Percentiles rank a stretch among this genome's conserved stretches.
Conservation (phyloP, 2,329 filamentous ascomycete genomes). For the Trichoderma brevicompactum region DNA sequence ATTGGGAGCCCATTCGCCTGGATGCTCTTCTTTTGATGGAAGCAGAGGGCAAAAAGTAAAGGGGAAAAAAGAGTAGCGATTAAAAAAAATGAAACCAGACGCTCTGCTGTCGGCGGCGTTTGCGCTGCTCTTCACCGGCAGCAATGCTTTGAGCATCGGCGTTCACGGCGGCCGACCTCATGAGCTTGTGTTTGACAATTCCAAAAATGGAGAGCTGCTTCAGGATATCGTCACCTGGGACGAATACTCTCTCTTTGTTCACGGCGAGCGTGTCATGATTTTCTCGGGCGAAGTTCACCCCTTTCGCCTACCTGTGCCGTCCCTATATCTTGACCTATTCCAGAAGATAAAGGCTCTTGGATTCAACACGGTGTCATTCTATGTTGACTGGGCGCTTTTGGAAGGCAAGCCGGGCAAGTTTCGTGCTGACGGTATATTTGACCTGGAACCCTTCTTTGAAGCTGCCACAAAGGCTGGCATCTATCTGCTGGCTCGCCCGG, state of each 20-base stretch:
- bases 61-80: neutral
- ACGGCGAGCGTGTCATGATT: constrained; percentile 70
- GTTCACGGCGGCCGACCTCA: constrained; percentile 33
- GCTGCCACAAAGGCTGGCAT: constrained; percentile 74
- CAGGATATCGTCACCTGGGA: constrained; percentile 68
- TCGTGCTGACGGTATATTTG: constrained; percentile 71
- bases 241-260: constrained; percentile 70
- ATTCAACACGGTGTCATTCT: constrained; percentile 80
- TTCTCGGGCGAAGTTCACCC: constrained; percentile 78
- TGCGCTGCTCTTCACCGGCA: constrained; percentile 23
- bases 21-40: neutral
- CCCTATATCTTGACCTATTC: constrained; percentile 69
- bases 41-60: neutral
- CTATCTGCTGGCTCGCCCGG: constrained; percentile 73
- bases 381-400: constrained; percentile 76
- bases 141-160: constrained; percentile 31
- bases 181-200: constrained; percentile 33
- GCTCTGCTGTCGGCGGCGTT: constrained; percentile 29
- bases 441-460: constrained; percentile 74
- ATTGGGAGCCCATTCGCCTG: neutral
- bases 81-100: constrained; percentile 36
- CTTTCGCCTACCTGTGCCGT: constrained; percentile 55
- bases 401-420: constrained; percentile 75
- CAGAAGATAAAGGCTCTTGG: constrained; percentile 83
- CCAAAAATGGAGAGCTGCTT: constrained; percentile 35